phyloP scores from a whole-genome alignment of 495 filamentous ascomycete species.

The Lineolata rhizophorae region DNA sequence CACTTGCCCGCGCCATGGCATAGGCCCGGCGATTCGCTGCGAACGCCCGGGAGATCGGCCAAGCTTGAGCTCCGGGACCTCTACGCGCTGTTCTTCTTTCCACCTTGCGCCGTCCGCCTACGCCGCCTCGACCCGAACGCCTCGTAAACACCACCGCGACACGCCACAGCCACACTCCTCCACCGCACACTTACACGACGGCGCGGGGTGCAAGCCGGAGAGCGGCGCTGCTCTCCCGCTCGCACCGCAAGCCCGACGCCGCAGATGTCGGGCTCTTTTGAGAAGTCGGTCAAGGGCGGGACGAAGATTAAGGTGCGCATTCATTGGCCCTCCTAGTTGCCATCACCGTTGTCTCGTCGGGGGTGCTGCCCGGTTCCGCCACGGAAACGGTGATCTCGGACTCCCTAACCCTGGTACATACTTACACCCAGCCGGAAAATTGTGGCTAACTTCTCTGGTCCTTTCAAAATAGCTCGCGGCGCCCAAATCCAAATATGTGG shows the following conservation, averaged over 20 bases:
- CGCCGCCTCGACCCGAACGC: not conserved
- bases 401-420: no score
- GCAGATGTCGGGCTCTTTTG: conserved; percentile 22
- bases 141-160: conserved; percentile 1
- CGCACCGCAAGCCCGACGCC: not conserved
- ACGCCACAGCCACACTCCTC: not conserved
- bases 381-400: no score
- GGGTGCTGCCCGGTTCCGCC: no score
- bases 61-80: no score
- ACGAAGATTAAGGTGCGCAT: conserved; percentile 53
- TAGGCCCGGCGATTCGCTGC: no score
- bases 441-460: no score
- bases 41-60: no score
- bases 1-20: no score
- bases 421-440: no score
- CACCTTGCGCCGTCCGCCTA: not conserved
- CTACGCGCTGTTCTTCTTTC: no score
- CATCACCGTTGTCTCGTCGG: not conserved
- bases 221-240: not conserved
- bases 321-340: not conserved
- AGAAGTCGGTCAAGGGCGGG: conserved; percentile 25
- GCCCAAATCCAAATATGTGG: conserved; percentile 98
- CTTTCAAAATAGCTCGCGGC: conserved; percentile 94
- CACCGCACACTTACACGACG: not conserved
- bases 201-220: not conserved